phyloP scores from a whole-genome alignment of 306 rosid species.

The Oxytropis ochrocephala region DNA sequence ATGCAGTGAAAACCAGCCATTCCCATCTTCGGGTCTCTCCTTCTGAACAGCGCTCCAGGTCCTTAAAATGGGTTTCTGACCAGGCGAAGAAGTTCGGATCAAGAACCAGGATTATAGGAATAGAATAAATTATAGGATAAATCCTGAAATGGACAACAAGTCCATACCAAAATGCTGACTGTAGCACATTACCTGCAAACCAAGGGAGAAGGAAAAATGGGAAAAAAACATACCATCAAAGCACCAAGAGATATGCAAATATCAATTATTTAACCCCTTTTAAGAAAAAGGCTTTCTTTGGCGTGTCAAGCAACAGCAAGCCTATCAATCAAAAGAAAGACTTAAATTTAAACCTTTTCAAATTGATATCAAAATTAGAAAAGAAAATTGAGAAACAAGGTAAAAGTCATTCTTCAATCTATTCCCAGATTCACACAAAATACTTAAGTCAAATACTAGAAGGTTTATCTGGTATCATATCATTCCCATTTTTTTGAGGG shows the following conservation, averaged over 20 bases:
- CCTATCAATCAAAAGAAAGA: constrained; percentile 10
- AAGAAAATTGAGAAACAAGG: background rate
- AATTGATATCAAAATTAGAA: background rate
- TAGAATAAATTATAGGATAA: constrained; percentile 78
- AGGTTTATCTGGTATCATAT: background rate
- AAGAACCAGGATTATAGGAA: constrained; percentile 74
- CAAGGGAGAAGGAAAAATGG: constrained; percentile 8
- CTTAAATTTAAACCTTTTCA: background rate
- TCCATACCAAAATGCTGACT: constrained; percentile 96
- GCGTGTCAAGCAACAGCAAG: constrained; percentile 16
- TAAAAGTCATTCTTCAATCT: background rate
- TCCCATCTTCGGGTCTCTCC: constrained; percentile 30
- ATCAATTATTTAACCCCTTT: background rate
- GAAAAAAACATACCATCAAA: constrained; percentile 14
- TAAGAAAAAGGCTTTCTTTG: background rate
- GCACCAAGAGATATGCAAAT: constrained; percentile 11
- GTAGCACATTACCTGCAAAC: constrained; percentile 66
- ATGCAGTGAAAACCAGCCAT: constrained; percentile 19
- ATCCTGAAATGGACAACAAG: constrained; percentile 89
- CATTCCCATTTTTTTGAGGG: background rate
- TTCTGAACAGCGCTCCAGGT: constrained; percentile 44
- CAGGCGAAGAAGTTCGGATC: constrained; percentile 60
- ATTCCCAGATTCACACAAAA: background rate
- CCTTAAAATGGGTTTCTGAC: constrained; percentile 57
- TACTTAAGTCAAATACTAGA: background rate